Percentiles rank a stretch among this genome's conserved stretches.
Conservation (phyloP, 306 rosid genomes). For the Abrus pulchellus region DNA sequence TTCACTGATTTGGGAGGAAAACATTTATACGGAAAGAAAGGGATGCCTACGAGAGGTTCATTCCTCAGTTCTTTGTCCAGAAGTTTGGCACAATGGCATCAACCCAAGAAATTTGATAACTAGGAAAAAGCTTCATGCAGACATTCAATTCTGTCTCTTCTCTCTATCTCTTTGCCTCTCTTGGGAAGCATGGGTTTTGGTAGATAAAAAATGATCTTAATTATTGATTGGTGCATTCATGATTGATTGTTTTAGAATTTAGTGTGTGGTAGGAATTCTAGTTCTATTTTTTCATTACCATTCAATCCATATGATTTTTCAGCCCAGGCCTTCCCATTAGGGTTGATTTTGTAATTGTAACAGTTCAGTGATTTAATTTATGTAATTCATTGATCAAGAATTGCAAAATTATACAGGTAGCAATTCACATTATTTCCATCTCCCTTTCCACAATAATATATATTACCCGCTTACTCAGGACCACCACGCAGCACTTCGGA, state of each 20-base stretch:
- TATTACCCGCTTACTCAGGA: not conserved
- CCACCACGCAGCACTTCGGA: not conserved
- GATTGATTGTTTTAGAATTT: conserved; percentile 62
- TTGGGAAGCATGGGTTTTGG: conserved; percentile 51
- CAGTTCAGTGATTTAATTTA: conserved; percentile 53
- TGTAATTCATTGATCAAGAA: conserved; percentile 46
- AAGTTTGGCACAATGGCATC: conserved; percentile 89
- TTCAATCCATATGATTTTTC: conserved; percentile 72
- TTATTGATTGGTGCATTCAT: conserved; percentile 59
- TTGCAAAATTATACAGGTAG: conserved; percentile 35
- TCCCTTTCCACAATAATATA: not conserved
- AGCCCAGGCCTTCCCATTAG: conserved; percentile 49
- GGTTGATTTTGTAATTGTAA: conserved; percentile 67
- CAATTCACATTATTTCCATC: conserved; percentile 15
- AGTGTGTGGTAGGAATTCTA: conserved; percentile 52
- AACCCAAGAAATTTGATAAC: conserved; percentile 94
- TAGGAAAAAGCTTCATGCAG: conserved; percentile 52
- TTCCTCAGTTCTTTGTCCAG: conserved; percentile 82
- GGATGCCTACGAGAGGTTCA: conserved; percentile 76
- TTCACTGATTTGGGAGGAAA: conserved; percentile 97
- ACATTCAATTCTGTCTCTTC: conserved; percentile 25
- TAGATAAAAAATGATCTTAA: conserved; percentile 56
- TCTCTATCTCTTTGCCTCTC: conserved; percentile 49
- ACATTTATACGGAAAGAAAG: conserved; percentile 91
- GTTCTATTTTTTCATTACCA: conserved; percentile 61